These are phyloP conservation scores for Rubroboletus satanas DNA, from an alignment of 768 basidiomycete genomes.

Conservation along the genomic window DNA sequence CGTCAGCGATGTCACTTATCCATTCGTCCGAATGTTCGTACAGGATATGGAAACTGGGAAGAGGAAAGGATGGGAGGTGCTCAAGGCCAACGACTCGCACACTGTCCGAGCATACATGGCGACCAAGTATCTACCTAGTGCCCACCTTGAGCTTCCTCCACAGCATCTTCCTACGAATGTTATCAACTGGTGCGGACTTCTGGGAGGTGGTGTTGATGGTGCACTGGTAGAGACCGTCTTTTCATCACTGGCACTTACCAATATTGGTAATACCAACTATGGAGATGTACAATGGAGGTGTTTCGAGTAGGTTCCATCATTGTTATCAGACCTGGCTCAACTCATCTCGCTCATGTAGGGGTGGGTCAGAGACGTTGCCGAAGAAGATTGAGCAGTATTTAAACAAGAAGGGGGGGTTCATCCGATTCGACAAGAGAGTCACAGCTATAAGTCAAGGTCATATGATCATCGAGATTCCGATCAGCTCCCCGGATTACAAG, in stretches of 20 bases:
- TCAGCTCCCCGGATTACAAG: background rate
- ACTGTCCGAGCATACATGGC: conserved; percentile 24
- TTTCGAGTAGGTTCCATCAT: conserved; percentile 3
- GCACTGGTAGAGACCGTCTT: background rate
- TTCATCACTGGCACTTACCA: background rate
- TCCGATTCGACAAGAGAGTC: conserved; percentile 1
- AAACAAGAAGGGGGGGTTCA: background rate
- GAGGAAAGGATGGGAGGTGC: conserved; percentile 24
- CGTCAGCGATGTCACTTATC: conserved; percentile 10
- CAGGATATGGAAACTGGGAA: conserved; percentile 16
- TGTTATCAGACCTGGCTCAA: background rate
- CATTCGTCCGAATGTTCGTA: conserved; percentile 18
- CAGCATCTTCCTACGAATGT: conserved; percentile 17
- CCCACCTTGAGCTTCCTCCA: conserved; percentile 13
- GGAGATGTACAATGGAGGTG: conserved; percentile 4
- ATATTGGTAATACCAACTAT: background rate
- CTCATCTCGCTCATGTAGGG: background rate
- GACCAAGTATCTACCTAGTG: conserved; percentile 20
- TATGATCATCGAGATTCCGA: background rate
- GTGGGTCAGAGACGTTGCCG: conserved; percentile 1
- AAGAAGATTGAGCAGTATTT: conserved; percentile 1
- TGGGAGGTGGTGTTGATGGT: background rate
- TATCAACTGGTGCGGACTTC: conserved; percentile 25
- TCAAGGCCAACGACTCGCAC: conserved; percentile 26
- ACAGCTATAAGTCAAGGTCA: conserved; percentile 1